Evolutionary conservation across 148 eudicot genomes (phyloP).

Genomic region (Cornus controversa): DNA sequence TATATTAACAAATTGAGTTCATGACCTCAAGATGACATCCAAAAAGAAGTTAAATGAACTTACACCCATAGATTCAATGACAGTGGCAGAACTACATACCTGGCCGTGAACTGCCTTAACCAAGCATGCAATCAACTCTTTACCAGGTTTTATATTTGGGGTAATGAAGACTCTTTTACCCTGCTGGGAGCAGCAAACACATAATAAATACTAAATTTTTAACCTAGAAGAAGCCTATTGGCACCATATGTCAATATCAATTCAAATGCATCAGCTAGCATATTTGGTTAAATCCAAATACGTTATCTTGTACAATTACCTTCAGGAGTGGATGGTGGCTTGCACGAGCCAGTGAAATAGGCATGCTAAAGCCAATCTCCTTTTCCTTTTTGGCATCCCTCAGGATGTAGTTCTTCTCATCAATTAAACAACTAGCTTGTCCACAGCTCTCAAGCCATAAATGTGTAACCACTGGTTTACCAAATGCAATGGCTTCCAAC

Average conservation of each 20-base stretch:
- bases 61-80: background rate
- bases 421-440: constrained; percentile 65
- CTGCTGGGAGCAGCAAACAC: constrained; percentile 39
- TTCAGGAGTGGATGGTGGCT: constrained; percentile 69
- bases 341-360: constrained; percentile 64
- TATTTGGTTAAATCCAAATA: background rate
- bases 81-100: constrained; percentile 39
- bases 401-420: constrained; percentile 77
- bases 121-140: constrained; percentile 59
- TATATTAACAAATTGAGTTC: background rate
- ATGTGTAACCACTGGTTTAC: constrained; percentile 80
- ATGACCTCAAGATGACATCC: background rate
- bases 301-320: constrained; percentile 36
- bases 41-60: background rate
- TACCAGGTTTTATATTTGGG: constrained; percentile 65
- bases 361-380: constrained; percentile 81
- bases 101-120: constrained; percentile 79
- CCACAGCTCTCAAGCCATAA: constrained; percentile 86
- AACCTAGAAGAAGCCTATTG: background rate
- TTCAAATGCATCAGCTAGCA: background rate
- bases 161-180: constrained; percentile 60
- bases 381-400: constrained; percentile 88
- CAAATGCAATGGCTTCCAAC: constrained; percentile 88
- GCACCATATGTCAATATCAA: background rate
- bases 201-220: background rate